Conservation (phyloP, 2,329 filamentous ascomycete genomes). For the Exophiala sp. region DNA sequence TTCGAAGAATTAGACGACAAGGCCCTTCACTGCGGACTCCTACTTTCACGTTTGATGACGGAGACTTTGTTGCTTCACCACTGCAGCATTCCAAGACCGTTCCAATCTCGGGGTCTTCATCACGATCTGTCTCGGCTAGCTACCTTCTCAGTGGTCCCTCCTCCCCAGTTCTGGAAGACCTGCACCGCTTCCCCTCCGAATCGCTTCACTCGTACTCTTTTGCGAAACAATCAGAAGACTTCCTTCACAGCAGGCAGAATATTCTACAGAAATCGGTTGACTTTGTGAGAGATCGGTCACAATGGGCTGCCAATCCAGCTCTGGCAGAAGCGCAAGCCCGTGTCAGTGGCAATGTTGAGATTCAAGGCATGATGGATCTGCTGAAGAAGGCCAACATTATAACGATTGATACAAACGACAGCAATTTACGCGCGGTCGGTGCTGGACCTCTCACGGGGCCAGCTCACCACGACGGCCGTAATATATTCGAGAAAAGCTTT, state of each 20-base stretch:
- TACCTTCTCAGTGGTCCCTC: slow-evolving; percentile 60
- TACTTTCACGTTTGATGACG: slow-evolving; percentile 61
- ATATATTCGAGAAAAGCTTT: slow-evolving; percentile 84
- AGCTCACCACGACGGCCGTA: slow-evolving; percentile 66
- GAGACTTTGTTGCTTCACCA: slow-evolving; percentile 57
- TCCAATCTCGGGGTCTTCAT: slow-evolving; percentile 59
- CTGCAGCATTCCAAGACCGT: slow-evolving; percentile 67
- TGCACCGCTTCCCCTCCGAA: slow-evolving; percentile 88
- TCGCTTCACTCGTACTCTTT: slow-evolving; percentile 98
- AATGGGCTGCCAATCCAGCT: slow-evolving; percentile 71
- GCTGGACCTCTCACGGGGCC: slow-evolving; percentile 75
- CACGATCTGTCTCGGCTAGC: slow-evolving; percentile 35
- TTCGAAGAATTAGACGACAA: slow-evolving; percentile 89
- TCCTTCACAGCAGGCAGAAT: slow-evolving; percentile 86
- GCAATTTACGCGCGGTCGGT: slow-evolving; percentile 41
- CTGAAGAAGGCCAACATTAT: slow-evolving; percentile 77
- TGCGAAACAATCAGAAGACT: slow-evolving; percentile 88
- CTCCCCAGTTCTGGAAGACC: slow-evolving; percentile 76
- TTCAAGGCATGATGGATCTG: slow-evolving; percentile 87
- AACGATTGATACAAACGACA: slow-evolving; percentile 58
- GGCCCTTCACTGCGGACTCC: slow-evolving; percentile 60
- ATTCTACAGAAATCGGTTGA: slow-evolving; percentile 90
- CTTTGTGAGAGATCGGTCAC: slow-evolving; percentile 90
- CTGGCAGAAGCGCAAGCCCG: slow-evolving; percentile 81
- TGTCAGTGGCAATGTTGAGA: slow-evolving; percentile 75